Conservation (phyloP, 768 basidiomycete genomes). For the Fistulinella prunicolor region DNA sequence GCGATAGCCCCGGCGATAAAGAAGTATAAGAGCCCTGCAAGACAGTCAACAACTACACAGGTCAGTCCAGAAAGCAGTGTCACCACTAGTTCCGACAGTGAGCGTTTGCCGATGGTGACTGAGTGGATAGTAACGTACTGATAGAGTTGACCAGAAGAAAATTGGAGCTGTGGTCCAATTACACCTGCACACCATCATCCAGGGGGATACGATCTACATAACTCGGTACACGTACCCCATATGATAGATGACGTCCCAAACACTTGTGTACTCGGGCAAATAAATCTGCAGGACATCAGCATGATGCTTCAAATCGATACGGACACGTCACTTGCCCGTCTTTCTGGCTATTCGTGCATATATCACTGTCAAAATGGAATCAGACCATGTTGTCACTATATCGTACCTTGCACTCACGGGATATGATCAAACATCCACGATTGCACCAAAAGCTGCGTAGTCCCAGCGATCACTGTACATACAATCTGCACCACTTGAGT, state of each 20-base stretch:
- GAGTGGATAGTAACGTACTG: conserved; percentile 41
- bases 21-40: conserved; percentile 57
- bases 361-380: conserved; percentile 32
- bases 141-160: conserved; percentile 55
- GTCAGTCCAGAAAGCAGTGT: conserved; percentile 13
- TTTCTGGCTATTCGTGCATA: conserved; percentile 45
- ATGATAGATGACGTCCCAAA: conserved; percentile 57
- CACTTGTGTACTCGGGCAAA: conserved; percentile 51
- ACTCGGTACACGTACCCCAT: conserved; percentile 28
- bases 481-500: conserved; percentile 41
- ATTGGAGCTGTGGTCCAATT: conserved; percentile 60
- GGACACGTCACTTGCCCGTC: conserved; percentile 27
- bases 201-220: conserved; percentile 8
- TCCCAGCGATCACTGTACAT: conserved; percentile 66
- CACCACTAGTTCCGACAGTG: conserved; percentile 16
- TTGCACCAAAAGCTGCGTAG: conserved; percentile 73
- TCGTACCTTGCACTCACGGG: conserved; percentile 36
- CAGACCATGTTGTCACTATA: not conserved
- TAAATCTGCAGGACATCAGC: conserved; percentile 35
- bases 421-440: conserved; percentile 66
- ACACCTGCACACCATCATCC: conserved; percentile 45
- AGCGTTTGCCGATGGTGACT: conserved; percentile 1
- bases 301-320: not conserved
- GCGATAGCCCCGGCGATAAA: conserved; percentile 70
- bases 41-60: too few species aligned